A percentile compares a stretch with the other conserved stretches of the same genome.
These are phyloP conservation scores for Solanum rostratum DNA, from an alignment of 257 asterid species.

Conservation along the genomic window DNA sequence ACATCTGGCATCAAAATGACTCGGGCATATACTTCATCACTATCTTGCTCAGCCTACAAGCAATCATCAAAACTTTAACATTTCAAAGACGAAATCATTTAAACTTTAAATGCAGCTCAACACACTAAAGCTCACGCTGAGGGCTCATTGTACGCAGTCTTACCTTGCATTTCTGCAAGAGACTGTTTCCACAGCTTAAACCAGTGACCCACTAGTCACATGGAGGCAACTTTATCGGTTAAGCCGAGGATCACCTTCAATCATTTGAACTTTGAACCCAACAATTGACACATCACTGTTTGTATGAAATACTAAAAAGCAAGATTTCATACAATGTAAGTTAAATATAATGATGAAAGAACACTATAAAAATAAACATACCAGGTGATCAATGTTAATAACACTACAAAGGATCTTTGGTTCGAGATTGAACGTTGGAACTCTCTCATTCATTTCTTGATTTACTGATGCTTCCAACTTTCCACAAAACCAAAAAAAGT, in stretches of 20 bases:
- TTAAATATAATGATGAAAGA: not conserved
- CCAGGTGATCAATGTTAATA: constrained; percentile 54
- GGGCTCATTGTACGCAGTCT: not conserved
- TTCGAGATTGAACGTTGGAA: constrained; percentile 63
- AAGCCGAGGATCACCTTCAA: not conserved
- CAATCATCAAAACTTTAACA: not conserved
- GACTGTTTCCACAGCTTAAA: not conserved
- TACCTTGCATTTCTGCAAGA: not conserved
- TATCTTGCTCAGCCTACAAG: constrained; percentile 37
- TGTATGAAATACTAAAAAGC: not conserved
- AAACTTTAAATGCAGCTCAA: not conserved
- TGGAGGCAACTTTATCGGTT: not conserved
- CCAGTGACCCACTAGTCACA: not conserved
- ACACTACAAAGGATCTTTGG: constrained; percentile 80
- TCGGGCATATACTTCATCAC: constrained; percentile 44
- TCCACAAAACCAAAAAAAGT: constrained; percentile 9
- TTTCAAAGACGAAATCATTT: not conserved
- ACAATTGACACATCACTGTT: not conserved
- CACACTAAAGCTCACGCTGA: not conserved
- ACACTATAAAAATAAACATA: constrained; percentile 14
- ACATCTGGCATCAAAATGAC: constrained; percentile 43
- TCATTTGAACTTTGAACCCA: not conserved
- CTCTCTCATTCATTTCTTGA: constrained; percentile 68
- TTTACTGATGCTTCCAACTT: constrained; percentile 96
- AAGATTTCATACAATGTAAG: not conserved